Percentiles rank a stretch among this genome's conserved stretches.
Conservation (phyloP, 2,329 filamentous ascomycete genomes). For the Davidsoniella eucalypti region DNA sequence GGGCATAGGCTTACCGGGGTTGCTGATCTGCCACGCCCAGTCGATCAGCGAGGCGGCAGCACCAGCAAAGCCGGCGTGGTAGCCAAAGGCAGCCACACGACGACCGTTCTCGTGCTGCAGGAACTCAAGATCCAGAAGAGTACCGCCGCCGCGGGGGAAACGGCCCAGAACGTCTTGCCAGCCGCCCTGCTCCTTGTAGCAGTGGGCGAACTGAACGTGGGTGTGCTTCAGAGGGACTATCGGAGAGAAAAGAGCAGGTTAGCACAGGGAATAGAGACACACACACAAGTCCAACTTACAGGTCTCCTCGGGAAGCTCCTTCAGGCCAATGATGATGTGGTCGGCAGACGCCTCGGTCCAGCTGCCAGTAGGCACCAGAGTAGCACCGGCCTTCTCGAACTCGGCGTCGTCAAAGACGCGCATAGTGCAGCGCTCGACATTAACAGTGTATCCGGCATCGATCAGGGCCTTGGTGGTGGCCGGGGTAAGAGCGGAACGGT, state of each 20-base stretch:
- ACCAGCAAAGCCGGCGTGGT: conserved; percentile 60
- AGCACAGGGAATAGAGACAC: not conserved
- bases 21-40: conserved; percentile 68
- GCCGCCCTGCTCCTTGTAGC: conserved; percentile 60
- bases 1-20: conserved; percentile 51
- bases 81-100: conserved; percentile 56
- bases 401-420: conserved; percentile 47
- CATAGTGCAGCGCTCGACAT: conserved; percentile 46
- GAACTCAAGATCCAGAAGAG: conserved; percentile 76
- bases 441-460: conserved; percentile 50
- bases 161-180: conserved; percentile 69
- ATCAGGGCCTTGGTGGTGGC: conserved; percentile 29
- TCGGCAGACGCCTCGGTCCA: conserved; percentile 53
- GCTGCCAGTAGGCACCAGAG: conserved; percentile 47
- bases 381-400: conserved; percentile 43
- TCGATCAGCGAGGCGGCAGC: conserved; percentile 60
- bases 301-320: conserved; percentile 59
- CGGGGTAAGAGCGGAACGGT: conserved; percentile 32
- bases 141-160: conserved; percentile 60
- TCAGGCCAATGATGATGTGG: conserved; percentile 58
- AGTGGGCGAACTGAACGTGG: conserved; percentile 56
- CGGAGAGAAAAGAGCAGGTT: not conserved
- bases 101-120: conserved; percentile 52
- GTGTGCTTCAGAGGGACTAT: conserved; percentile 52
- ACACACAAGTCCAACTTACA: conserved; percentile 24